These are phyloP conservation scores for Hortaea sp. DNA, from an alignment of 2,329 filamentous ascomycete genomes.

Conservation along the genomic window DNA sequence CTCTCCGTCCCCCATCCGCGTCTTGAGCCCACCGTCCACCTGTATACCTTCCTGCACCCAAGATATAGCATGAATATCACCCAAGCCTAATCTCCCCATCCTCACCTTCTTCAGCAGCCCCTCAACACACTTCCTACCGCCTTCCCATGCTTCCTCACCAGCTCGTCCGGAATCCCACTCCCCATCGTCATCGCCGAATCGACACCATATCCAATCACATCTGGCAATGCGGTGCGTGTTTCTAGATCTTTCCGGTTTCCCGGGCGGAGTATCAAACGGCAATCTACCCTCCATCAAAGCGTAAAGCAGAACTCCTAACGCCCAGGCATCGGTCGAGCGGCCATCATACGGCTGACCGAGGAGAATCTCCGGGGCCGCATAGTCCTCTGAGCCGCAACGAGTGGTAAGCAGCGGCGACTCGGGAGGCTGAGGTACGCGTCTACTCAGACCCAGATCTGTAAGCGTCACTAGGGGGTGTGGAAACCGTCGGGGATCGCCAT, in stretches of 20 bases:
- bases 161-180: conserved; percentile 70
- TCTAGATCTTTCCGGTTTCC: conserved; percentile 61
- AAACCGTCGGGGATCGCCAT: conserved; percentile 60
- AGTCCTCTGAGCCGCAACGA: conserved; percentile 91
- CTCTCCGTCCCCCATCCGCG: conserved; percentile 39
- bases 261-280: conserved; percentile 83
- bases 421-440: conserved; percentile 61
- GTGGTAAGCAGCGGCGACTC: conserved; percentile 85
- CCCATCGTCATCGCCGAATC: conserved; percentile 72
- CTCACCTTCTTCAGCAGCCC: conserved; percentile 73
- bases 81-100: conserved; percentile 61
- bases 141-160: conserved; percentile 47
- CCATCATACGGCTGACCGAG: conserved; percentile 94
- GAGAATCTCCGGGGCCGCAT: conserved; percentile 90
- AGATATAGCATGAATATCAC: conserved; percentile 58
- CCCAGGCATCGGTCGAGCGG: conserved; percentile 87
- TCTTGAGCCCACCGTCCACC: conserved; percentile 49
- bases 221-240: conserved; percentile 87
- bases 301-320: conserved; percentile 84
- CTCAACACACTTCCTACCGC: conserved; percentile 73
- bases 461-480: conserved; percentile 78
- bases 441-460: conserved; percentile 82
- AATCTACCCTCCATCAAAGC: conserved; percentile 86
- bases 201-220: conserved; percentile 90
- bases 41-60: conserved; percentile 71